phyloP scores from a whole-genome alignment of 768 basidiomycete species.

The Naganishia vaughanmartiniae region DNA sequence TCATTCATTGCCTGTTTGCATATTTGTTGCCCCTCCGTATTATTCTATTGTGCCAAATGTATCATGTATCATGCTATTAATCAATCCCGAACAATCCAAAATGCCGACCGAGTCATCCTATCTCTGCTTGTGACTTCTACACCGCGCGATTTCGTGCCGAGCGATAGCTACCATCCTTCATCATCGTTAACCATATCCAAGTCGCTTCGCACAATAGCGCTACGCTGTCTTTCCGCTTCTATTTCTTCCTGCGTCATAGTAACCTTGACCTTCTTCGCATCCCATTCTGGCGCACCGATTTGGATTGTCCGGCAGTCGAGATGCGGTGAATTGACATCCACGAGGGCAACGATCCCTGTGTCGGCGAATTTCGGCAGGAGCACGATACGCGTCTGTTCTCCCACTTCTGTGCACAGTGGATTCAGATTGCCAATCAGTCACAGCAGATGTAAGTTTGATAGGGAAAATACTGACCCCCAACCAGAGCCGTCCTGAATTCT shows the following conservation, averaged over 20 bases:
- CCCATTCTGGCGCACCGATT: slow-evolving; percentile 50
- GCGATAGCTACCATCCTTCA: slow-evolving; percentile 28
- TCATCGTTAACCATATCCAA: slow-evolving; percentile 33
- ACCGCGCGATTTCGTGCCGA: background rate
- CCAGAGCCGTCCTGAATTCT: slow-evolving; percentile 70
- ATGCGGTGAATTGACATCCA: slow-evolving; percentile 66
- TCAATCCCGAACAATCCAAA: background rate
- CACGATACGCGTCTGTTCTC: slow-evolving; percentile 61
- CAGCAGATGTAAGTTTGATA: slow-evolving; percentile 38
- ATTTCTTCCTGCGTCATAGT: slow-evolving; percentile 36
- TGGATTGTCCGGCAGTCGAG: slow-evolving; percentile 56
- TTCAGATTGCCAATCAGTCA: background rate
- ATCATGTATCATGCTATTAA: slow-evolving; percentile 19
- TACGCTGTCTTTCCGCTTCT: slow-evolving; percentile 27
- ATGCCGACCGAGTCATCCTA: background rate
- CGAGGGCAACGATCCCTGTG: slow-evolving; percentile 72
- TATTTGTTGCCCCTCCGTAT: slow-evolving; percentile 3
- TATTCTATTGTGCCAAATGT: slow-evolving; percentile 10
- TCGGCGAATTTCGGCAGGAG: slow-evolving; percentile 76
- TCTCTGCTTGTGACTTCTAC: background rate
- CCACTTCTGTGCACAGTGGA: slow-evolving; percentile 30
- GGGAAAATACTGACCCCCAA: slow-evolving; percentile 54
- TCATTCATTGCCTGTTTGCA: slow-evolving; percentile 18
- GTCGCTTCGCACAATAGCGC: slow-evolving; percentile 30
- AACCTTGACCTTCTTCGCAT: slow-evolving; percentile 54